Conservation (phyloP, 2,329 filamentous ascomycete genomes). For the Xylariales sp. region DNA sequence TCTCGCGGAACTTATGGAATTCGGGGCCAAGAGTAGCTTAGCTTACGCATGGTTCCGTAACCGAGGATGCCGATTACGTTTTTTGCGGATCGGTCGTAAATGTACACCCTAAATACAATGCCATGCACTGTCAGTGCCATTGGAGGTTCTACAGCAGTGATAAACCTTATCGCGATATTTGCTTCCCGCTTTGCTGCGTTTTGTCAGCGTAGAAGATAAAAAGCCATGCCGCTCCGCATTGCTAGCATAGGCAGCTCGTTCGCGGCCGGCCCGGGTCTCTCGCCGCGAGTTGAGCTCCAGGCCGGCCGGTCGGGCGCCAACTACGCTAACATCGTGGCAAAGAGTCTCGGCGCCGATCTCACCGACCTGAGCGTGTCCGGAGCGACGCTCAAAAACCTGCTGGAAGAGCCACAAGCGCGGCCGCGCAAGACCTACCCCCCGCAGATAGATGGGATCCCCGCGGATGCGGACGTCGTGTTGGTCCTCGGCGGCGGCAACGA, state of each 20-base stretch:
- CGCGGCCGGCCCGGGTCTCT: conserved; percentile 8
- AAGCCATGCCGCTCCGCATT: conserved; percentile 6
- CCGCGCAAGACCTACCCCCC: conserved; percentile 22
- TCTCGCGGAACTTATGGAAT: no score
- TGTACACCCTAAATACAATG: no score
- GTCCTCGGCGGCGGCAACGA: conserved; percentile 34
- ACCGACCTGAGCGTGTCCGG: conserved; percentile 30
- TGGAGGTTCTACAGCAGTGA: no score
- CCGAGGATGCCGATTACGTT: no score
- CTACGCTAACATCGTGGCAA: conserved; percentile 5
- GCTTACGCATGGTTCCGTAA: no score
- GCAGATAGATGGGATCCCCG: conserved; percentile 27
- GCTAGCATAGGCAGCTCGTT: conserved; percentile 8
- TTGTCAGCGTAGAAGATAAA: not conserved
- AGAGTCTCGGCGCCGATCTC: conserved; percentile 10
- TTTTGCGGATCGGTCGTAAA: no score
- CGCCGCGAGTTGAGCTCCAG: conserved; percentile 1
- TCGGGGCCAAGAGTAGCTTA: no score
- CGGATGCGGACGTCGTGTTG: conserved; percentile 29
- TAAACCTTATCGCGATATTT: no score
- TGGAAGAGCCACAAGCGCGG: conserved; percentile 25
- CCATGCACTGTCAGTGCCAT: no score
- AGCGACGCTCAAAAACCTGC: conserved; percentile 31
- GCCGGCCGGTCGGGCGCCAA: conserved; percentile 8
- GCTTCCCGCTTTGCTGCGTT: not conserved